Conservation (phyloP, 164 flowering plant genomes). For the Malania oleifera region DNA sequence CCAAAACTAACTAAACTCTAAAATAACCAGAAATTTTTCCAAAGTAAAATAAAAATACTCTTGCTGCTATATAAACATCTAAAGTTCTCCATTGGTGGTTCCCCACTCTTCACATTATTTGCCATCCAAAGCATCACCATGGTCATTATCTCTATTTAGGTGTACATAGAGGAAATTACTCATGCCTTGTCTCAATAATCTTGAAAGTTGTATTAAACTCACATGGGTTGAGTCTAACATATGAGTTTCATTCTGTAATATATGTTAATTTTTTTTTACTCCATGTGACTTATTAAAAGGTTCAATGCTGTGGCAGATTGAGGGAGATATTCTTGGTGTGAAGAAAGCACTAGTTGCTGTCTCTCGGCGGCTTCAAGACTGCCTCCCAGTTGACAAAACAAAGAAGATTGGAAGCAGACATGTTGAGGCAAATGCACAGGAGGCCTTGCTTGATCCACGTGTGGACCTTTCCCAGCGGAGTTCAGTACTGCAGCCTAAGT, state of each 20-base stretch:
- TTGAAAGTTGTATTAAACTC: background rate
- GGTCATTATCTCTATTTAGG: too few relatives aligned
- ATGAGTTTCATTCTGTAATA: background rate
- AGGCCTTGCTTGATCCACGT: constrained; percentile 26
- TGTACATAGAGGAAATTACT: background rate
- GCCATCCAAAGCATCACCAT: too few relatives aligned
- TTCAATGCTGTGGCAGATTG: constrained; percentile 47
- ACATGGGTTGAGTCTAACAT: background rate
- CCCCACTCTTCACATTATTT: too few relatives aligned
- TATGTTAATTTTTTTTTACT: background rate
- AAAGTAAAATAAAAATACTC: too few relatives aligned
- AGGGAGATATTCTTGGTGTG: constrained; percentile 58
- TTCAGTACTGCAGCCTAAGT: constrained; percentile 19
- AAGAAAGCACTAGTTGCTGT: constrained; percentile 74
- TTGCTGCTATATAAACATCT: too few relatives aligned
- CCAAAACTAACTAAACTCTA: too few relatives aligned
- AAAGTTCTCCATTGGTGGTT: too few relatives aligned
- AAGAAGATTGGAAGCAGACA: constrained; percentile 29
- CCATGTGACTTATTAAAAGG: constrained; percentile 4
- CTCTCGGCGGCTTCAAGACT: constrained; percentile 63
- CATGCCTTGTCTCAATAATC: background rate
- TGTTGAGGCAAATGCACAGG: constrained; percentile 24
- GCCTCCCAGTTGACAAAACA: constrained; percentile 30
- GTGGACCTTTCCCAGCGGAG: constrained; percentile 28
- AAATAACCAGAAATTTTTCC: too few relatives aligned